Evolutionary conservation across 371 early-diverging fungal genomes (phyloP).

Genomic region (Lichtheimia corymbifera): DNA sequence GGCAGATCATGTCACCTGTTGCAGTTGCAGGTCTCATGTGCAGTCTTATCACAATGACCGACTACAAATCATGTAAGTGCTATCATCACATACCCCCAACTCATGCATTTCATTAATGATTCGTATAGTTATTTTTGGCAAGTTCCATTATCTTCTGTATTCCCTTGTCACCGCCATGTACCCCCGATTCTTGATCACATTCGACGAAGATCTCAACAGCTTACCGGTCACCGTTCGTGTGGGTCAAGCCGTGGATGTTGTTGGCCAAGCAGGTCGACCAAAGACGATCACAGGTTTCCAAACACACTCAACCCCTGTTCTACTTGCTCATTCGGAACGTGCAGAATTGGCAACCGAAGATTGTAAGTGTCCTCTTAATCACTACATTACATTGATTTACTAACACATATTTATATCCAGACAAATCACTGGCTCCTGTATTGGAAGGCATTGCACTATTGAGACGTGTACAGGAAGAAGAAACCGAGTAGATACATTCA

Average conservation of each 20-base stretch:
- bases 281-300: slow-evolving; percentile 99
- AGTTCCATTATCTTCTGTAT: slow-evolving; percentile 93
- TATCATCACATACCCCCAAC: no score
- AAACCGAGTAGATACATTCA: background rate
- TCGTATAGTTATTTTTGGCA: slow-evolving; percentile 74
- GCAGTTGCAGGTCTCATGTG: slow-evolving; percentile 90
- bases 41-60: slow-evolving; percentile 87
- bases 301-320: slow-evolving; percentile 97
- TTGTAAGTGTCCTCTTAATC: slow-evolving; percentile 54
- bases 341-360: slow-evolving; percentile 98
- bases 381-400: background rate
- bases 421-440: slow-evolving; percentile 75
- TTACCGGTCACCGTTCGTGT: slow-evolving; percentile 91
- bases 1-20: slow-evolving; percentile 87
- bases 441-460: slow-evolving; percentile 96
- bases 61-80: slow-evolving; percentile 79
- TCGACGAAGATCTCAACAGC: slow-evolving; percentile 83
- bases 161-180: slow-evolving; percentile 93
- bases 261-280: slow-evolving; percentile 99
- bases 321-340: slow-evolving; percentile 94
- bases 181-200: slow-evolving; percentile 96
- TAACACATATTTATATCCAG: slow-evolving; percentile 22
- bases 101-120: background rate
- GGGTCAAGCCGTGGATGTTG: slow-evolving; percentile 98
- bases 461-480: slow-evolving; percentile 27